These are phyloP conservation scores for Paramecium sonneborni DNA, from an alignment of 73 alveolate genomes.

Conservation along the genomic window DNA sequence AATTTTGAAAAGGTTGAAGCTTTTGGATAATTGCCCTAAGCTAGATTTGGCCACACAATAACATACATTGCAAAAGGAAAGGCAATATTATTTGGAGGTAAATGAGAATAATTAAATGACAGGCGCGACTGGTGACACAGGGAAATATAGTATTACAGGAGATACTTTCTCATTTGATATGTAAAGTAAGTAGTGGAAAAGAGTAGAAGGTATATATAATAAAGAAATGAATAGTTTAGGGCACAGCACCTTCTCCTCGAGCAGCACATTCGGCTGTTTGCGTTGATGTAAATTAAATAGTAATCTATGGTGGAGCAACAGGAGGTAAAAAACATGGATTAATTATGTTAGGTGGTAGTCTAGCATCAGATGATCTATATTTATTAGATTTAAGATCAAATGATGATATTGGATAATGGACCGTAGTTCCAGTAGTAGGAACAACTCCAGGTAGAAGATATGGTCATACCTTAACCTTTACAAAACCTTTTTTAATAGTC, in stretches of 20 bases:
- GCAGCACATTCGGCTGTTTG: conserved; percentile 98
- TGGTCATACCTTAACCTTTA: conserved; percentile 91
- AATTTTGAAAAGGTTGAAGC: conserved; percentile 66
- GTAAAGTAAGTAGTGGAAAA: conserved; percentile 84
- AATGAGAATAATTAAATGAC: background rate
- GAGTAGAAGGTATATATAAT: conserved; percentile 80
- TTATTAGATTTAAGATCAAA: conserved; percentile 91
- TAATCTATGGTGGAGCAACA: conserved; percentile 98
- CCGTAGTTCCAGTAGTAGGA: conserved; percentile 95
- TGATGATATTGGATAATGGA: conserved; percentile 93
- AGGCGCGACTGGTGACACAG: conserved; percentile 96
- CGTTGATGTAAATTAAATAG: conserved; percentile 90
- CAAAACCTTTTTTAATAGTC: conserved; percentile 91
- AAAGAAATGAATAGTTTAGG: conserved; percentile 71
- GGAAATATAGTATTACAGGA: conserved; percentile 93
- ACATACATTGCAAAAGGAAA: conserved; percentile 87
- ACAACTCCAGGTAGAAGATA: conserved; percentile 97
- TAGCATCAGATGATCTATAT: conserved; percentile 97
- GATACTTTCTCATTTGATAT: conserved; percentile 91
- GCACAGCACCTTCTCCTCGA: conserved; percentile 96
- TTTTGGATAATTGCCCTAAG: conserved; percentile 77
- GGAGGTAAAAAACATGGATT: conserved; percentile 84
- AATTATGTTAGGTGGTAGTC: conserved; percentile 84
- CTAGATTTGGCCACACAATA: conserved; percentile 97
- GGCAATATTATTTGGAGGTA: conserved; percentile 95